phyloP scores from a whole-genome alignment of 768 basidiomycete species.

The Phlebiopsis gigantea region DNA sequence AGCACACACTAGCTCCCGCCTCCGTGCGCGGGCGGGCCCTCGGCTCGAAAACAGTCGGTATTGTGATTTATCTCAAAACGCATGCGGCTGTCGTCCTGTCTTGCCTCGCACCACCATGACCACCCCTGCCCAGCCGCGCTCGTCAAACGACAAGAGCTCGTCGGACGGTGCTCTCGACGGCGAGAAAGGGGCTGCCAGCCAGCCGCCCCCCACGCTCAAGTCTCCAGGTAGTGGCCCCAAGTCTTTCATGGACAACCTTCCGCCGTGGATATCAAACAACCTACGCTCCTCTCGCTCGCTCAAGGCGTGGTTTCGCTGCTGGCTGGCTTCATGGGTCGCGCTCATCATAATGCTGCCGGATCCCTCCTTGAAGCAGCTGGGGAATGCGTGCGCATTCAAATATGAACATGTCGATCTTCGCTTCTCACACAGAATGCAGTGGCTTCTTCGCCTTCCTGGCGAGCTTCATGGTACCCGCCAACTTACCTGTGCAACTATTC shows the following conservation, averaged over 20 bases:
- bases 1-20: neutral
- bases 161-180: neutral
- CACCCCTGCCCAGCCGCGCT: neutral
- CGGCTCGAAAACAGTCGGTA: neutral
- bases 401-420: constrained; percentile 1
- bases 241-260: constrained; percentile 25
- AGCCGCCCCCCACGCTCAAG: constrained; percentile 4
- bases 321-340: constrained; percentile 32
- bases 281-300: constrained; percentile 30
- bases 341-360: constrained; percentile 37
- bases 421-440: constrained; percentile 17
- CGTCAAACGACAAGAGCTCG: neutral
- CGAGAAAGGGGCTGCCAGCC: neutral
- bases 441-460: constrained; percentile 42
- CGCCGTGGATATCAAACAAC: constrained; percentile 34
- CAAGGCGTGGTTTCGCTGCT: constrained; percentile 36
- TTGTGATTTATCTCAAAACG: neutral
- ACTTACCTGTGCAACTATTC: constrained; percentile 43
- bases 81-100: neutral
- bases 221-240: neutral
- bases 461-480: constrained; percentile 42
- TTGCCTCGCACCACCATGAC: neutral
- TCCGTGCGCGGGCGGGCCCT: neutral
- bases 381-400: constrained; percentile 33
- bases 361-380: constrained; percentile 30